phyloP scores from a whole-genome alignment of 78 protist genomes.

The Dictyostelium purpureum region DNA sequence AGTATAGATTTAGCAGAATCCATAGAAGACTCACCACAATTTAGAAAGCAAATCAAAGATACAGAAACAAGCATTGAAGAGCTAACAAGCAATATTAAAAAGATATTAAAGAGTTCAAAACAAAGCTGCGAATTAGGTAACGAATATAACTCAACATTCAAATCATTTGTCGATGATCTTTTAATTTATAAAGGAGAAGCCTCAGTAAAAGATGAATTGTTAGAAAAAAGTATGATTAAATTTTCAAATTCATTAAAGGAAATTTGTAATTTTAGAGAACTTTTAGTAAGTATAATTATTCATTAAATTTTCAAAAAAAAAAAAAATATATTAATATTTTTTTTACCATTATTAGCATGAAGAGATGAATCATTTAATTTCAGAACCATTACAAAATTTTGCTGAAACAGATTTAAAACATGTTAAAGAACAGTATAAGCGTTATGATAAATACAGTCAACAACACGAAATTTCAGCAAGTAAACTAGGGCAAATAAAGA shows the following conservation, averaged over 20 bases:
- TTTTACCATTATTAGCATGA: slow-evolving; percentile 1
- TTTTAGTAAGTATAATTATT: slow-evolving; percentile 13
- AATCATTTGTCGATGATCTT: slow-evolving; percentile 65
- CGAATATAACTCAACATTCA: slow-evolving; percentile 36
- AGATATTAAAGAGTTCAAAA: slow-evolving; percentile 47
- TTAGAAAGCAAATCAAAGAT: slow-evolving; percentile 66
- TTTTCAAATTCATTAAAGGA: slow-evolving; percentile 43
- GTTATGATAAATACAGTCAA: slow-evolving; percentile 68
- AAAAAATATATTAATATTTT: neutral
- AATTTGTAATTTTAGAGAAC: slow-evolving; percentile 70
- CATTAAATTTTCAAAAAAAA: neutral
- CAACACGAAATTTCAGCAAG: slow-evolving; percentile 41
- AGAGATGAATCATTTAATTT: slow-evolving; percentile 68
- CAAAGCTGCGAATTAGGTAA: slow-evolving; percentile 56
- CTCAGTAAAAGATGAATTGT: slow-evolving; percentile 29
- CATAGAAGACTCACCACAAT: slow-evolving; percentile 67
- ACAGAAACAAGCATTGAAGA: slow-evolving; percentile 61
- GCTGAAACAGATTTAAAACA: slow-evolving; percentile 69
- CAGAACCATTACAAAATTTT: slow-evolving; percentile 58
- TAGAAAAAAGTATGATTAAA: slow-evolving; percentile 52
- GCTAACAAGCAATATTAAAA: slow-evolving; percentile 16
- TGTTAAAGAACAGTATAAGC: slow-evolving; percentile 66
- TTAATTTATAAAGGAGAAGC: slow-evolving; percentile 40
- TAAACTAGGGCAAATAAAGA: slow-evolving; percentile 66
- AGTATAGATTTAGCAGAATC: slow-evolving; percentile 38